Base-by-base conservation (phyloP, 1,284 basidiomycete species). In the Ganoderma multipileum region DNA sequence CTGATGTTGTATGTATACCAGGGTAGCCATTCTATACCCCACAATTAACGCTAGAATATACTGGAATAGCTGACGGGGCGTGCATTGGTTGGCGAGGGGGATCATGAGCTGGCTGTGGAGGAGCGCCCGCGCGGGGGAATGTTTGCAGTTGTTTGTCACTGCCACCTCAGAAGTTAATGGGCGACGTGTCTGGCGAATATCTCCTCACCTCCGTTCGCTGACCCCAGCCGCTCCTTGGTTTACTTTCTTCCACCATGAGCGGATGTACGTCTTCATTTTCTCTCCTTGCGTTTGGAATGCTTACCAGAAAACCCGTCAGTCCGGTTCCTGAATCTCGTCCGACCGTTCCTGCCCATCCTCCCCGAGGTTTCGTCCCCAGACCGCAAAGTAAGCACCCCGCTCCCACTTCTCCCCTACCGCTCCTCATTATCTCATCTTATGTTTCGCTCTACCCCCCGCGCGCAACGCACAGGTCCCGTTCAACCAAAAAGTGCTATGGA, bases 401-500 rank as follows among this genome's bases (percentile, higher is more conserved):
- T 47, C 59, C 20, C 18, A 14, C 26, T 57, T n/a, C 7, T 33
- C 38, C 12, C 23, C 47, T 4, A 4, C 47, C 23, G 3, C 47
- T 11, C 47, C 47, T 26, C 47, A 26, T n/a, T 20, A 57, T 42
- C 39, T 16, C 36, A 14, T 50, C 42, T 30, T 7, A 23, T 12
- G 9, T 42, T 23, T 6, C 20, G 0, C 58, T 58, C 63, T 23
- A 41, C 33, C 23, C 33, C 36, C 18, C 57, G 52, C 63, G 44
- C 47, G 47, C 47, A 14, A 9, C 62, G 6, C 66, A 18, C 74
- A 95, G 94, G 93, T 97, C 70, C 94, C 95, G 36, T 98, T 97
- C 87, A 95, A 96, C 84, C 95, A 96, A 89, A 97, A 97, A 83
- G 88, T 97, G 72, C 85, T 96, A 89, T 98, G 96, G 96, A 98